Conservation (phyloP, 495 filamentous ascomycete species). For the Neurospora intermedia region DNA sequence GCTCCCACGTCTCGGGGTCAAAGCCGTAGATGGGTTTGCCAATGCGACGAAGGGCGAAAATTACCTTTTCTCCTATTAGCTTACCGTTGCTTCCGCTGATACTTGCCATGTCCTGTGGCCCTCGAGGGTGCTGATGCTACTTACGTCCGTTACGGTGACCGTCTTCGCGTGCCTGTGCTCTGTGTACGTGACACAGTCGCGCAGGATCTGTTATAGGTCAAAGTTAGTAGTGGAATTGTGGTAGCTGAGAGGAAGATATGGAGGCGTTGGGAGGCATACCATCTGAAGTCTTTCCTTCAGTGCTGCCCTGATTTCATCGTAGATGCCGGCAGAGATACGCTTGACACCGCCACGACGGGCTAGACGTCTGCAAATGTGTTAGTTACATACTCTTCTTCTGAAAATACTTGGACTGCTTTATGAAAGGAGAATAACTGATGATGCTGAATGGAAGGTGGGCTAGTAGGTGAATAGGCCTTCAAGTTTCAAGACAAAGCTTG, state of each 20-base stretch:
- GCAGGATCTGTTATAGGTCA: constrained; percentile 34
- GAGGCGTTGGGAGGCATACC: constrained; percentile 25
- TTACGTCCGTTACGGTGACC: constrained; percentile 53
- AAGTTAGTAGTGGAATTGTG: constrained; percentile 13
- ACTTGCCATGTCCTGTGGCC: not conserved
- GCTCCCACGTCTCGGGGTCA: constrained; percentile 20
- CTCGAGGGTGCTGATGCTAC: constrained; percentile 4
- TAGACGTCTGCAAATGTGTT: constrained; percentile 45
- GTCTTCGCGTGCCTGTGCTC: constrained; percentile 48
- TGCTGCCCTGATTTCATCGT: constrained; percentile 51
- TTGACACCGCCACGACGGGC: constrained; percentile 73
- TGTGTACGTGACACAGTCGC: constrained; percentile 37
- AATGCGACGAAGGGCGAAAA: constrained; percentile 43
- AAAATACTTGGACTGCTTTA: not conserved
- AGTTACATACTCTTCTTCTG: not conserved
- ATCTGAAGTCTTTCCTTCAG: constrained; percentile 42
- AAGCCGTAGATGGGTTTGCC: constrained; percentile 44
- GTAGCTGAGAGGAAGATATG: not conserved
- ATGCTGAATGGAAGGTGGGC: not conserved
- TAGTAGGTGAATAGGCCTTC: not conserved
- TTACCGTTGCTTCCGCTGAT: not conserved
- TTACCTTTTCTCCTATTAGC: constrained; percentile 29
- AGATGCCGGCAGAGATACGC: constrained; percentile 57
- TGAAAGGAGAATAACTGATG: not conserved
- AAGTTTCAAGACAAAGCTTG: not conserved